These are phyloP conservation scores for Flaveria trinervia DNA, from an alignment of 129 eudicot species.

Conservation along the genomic window DNA sequence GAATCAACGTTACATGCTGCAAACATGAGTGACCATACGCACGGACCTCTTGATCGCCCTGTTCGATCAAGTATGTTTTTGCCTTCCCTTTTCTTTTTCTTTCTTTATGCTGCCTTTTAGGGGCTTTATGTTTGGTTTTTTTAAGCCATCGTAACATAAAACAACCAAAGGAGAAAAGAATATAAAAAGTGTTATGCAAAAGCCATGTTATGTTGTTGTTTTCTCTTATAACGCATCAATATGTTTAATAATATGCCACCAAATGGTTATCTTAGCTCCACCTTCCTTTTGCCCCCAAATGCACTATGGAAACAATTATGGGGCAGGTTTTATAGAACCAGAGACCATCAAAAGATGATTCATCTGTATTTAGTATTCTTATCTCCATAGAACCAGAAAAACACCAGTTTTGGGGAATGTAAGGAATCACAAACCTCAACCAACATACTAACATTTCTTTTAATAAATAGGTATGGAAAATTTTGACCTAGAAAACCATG, in stretches of 20 bases:
- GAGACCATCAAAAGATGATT: background rate
- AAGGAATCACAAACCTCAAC: background rate
- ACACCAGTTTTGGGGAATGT: background rate
- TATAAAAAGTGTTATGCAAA: background rate
- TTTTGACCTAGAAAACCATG: conserved; percentile 54
- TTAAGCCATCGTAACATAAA: conserved; percentile 1
- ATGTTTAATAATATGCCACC: background rate
- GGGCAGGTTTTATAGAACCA: background rate
- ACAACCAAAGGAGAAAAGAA: background rate
- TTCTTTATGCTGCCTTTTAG: background rate
- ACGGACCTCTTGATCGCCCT: conserved; percentile 62
- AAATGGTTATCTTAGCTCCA: background rate
- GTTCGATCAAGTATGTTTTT: conserved; percentile 60
- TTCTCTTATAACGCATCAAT: background rate
- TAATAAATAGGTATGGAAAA: conserved; percentile 60
- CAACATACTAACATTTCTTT: background rate
- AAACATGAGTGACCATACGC: conserved; percentile 59
- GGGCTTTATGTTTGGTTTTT: background rate
- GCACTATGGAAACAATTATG: background rate
- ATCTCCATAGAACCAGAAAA: background rate
- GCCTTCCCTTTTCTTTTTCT: background rate
- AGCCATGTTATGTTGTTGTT: background rate
- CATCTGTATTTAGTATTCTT: background rate
- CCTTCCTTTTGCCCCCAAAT: background rate
- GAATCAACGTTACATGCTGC: conserved; percentile 43